Base-by-base conservation (phyloP, 73 alveolate genomes). In the Paramecium primaurelia region DNA sequence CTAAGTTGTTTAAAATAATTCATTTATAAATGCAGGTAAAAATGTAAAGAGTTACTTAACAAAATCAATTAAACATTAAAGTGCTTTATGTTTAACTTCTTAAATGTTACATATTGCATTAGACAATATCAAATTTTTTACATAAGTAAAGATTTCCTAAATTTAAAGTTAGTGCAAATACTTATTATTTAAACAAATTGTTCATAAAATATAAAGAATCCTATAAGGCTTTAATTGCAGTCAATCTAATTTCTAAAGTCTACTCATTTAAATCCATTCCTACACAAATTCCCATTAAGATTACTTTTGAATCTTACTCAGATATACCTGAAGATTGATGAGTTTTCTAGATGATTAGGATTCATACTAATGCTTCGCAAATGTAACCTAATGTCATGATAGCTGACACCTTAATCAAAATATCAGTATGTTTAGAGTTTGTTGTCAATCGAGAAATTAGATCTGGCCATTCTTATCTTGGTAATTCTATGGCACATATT, bases 381-480 rank as follows among this genome's bases (percentile, higher is more conserved):
- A 77, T 77, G 45, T 44, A 77, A 22, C 90, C 90, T 25, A 77
- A 44, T 22, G 90, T 77, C 90, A 77, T 77, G 14, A 77, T 44
- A 6, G 90, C 90, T 77, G 90, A 77, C 3, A 44, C 54, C 28
- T 60, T 77, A 16, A 77, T 77, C n/a, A 37, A 47, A 10, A 77
- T 25, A 22, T 77, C 69, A 20, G 32, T 40, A 10, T 77, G 69
- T 3, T 40, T 77, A 1, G 75, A 22, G 10, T 77, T 37, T 8
- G 40, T 22, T 1, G 54, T 40, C 16, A 77, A 25, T 20, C 54
- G 44, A 0, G 45, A 18, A 34, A 77, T 77, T 11, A 77, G 71
- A 25, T 77, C 90, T 1, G 90, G 71, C 90, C 90, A 77, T 44
- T 77, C 69, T 26, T 47, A 8, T 77, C 71, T 77, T 77, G 90